Evolutionary conservation across 1,284 basidiomycete species (phyloP), one percentile per base, ranked within the genome.

Genomic region (Irpex lacteus): DNA sequence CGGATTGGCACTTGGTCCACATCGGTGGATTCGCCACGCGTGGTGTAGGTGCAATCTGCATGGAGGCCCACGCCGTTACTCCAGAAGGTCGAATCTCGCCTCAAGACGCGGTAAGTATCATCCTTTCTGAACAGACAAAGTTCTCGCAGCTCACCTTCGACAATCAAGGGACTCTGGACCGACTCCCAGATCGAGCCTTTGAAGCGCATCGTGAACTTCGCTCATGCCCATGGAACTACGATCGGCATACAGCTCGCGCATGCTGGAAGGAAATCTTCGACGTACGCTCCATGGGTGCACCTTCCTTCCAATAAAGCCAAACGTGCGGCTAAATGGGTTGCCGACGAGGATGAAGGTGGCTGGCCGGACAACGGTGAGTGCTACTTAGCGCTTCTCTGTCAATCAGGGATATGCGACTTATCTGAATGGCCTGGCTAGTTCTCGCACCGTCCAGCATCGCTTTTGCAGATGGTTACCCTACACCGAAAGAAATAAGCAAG

Each of bases 191-290:
- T 90, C 55, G 81, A 79, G 3, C 82, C 87, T 0, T 80, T 92
- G 61, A 84, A 87, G 70, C 80, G 87, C 40, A 84, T 96, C 65
- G 88, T 92, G 66, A 84, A 89, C 52, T 93, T 92, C 64, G 86
- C 89, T 21, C 92, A 95, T 73, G 82, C 86, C 1, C 86, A 93
- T 68, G 82, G 84, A 60, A 79, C 87, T 65, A 83, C 85, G 66
- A 86, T 95, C 19, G 94, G 87, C 6, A 85, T 96, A 59, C 94
- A 96, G 74, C 82, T 96, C 13, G 87, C 85, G 0, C 94, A 95
- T 70, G 91, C 91, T 0, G 93, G 93, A 0, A 79, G 92, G 32
- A 95, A 95, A 76, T 87, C 87, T 0, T 84, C 83, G 7, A 82
- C 79, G 0, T 68, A 79, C 9, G 80, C 85, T 0, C 86, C 88